Percentiles rank a stretch among this genome's conserved stretches.
Conservation (phyloP, 1,139 yeast genomes). For the Zygosaccharomyces sapae region DNA sequence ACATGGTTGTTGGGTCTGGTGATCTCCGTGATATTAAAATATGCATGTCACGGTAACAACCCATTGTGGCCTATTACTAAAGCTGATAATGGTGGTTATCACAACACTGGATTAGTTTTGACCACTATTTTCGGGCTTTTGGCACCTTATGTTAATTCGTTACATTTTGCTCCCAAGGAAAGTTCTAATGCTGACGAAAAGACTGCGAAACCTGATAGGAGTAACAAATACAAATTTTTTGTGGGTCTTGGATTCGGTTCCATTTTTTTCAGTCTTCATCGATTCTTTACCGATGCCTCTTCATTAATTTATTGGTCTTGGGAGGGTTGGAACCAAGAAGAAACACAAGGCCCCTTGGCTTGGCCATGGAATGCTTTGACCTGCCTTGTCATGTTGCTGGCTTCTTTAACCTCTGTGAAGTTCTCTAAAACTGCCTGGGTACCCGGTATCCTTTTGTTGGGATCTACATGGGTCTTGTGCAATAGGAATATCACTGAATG, state of each 20-base stretch:
- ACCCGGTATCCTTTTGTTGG: slow-evolving; percentile 40
- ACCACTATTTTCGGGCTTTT: slow-evolving; percentile 62
- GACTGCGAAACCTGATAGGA: not conserved
- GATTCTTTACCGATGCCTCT: slow-evolving; percentile 77
- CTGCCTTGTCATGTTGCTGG: slow-evolving; percentile 55
- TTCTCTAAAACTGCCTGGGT: slow-evolving; percentile 31
- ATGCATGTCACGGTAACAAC: slow-evolving; percentile 74
- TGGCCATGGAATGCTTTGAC: slow-evolving; percentile 81
- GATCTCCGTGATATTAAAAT: slow-evolving; percentile 69
- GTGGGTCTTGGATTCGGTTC: slow-evolving; percentile 68
- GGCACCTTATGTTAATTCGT: slow-evolving; percentile 40
- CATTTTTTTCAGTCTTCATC: slow-evolving; percentile 64
- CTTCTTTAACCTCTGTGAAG: slow-evolving; percentile 41
- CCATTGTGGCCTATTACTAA: slow-evolving; percentile 97
- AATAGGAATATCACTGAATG: slow-evolving; percentile 49
- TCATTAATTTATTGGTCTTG: slow-evolving; percentile 87
- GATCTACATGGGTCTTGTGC: slow-evolving; percentile 39
- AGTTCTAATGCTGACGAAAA: not conserved
- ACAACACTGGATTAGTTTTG: slow-evolving; percentile 61
- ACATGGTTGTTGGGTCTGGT: slow-evolving; percentile 72
- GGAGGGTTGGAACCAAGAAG: slow-evolving; percentile 78
- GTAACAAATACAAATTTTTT: slow-evolving; percentile 24
- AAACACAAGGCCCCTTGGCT: slow-evolving; percentile 69
- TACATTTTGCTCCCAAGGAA: slow-evolving; percentile 14
- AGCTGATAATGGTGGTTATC: slow-evolving; percentile 79